Percentiles rank a stretch among this genome's conserved stretches.
Conservation (phyloP, 495 filamentous ascomycete species). For the Durotheca rogersii region DNA sequence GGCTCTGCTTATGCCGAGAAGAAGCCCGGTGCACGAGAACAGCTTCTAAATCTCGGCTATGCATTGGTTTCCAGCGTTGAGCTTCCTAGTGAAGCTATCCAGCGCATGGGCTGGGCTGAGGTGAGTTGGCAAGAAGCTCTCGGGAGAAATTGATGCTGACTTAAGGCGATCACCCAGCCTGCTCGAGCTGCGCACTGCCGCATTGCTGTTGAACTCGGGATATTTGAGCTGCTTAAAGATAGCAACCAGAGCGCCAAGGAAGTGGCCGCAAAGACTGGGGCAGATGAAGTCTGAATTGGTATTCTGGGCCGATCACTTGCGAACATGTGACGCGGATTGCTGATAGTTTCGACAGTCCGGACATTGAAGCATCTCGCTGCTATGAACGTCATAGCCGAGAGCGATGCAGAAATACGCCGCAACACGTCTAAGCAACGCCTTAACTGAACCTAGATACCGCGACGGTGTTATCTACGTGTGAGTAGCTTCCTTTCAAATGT, state of each 20-base stretch:
- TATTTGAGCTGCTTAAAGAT: conserved; percentile 40
- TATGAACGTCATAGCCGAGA: conserved; percentile 51
- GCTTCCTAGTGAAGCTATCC: conserved; percentile 41
- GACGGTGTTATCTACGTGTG: conserved; percentile 34
- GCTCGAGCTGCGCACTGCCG: conserved; percentile 42
- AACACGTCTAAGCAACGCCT: conserved; percentile 45
- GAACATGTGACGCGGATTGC: not conserved
- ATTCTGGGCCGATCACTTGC: not conserved
- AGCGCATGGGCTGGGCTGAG: conserved; percentile 47
- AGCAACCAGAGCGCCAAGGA: conserved; percentile 23
- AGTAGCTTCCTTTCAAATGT: no score
- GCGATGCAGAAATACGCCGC: conserved; percentile 44
- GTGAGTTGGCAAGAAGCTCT: conserved; percentile 17
- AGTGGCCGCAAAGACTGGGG: conserved; percentile 32
- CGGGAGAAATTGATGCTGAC: not conserved
- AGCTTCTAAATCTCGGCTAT: conserved; percentile 38
- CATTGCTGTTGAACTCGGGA: conserved; percentile 37
- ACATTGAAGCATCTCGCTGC: conserved; percentile 50
- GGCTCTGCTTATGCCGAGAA: conserved; percentile 33
- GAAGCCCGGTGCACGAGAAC: conserved; percentile 39
- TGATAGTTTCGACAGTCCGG: conserved; percentile 3
- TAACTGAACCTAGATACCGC: conserved; percentile 36
- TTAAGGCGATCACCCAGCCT: conserved; percentile 26
- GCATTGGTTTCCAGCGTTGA: conserved; percentile 37
- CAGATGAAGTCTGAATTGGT: conserved; percentile 33